Conservation (phyloP, 768 basidiomycete species). For the Xerocomellus dryophilus region DNA sequence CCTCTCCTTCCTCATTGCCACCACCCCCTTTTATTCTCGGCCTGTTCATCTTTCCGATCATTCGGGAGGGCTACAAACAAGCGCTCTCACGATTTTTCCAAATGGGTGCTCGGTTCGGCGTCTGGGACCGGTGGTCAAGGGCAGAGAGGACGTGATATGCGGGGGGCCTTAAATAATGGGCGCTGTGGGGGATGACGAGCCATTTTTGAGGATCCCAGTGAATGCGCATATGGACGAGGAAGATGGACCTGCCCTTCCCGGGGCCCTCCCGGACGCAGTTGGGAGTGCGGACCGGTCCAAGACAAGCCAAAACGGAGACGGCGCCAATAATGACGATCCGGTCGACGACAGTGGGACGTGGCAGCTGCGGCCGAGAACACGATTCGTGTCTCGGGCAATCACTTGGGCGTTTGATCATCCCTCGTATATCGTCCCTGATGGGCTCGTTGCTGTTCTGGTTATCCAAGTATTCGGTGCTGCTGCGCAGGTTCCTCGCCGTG, state of each 20-base stretch:
- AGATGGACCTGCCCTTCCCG: conserved; percentile 10
- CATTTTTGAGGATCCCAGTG: no score
- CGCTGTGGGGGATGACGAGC: no score
- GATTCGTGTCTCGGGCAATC: conserved; percentile 55
- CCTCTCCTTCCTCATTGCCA: no score
- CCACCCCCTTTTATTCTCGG: no score
- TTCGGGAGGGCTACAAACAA: no score
- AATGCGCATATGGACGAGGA: conserved; percentile 36
- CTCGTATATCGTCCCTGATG: conserved; percentile 64
- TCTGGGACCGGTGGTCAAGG: no score
- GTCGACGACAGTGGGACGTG: conserved; percentile 25
- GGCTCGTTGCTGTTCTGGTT: conserved; percentile 58
- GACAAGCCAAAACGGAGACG: conserved; percentile 13
- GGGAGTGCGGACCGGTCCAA: conserved; percentile 8
- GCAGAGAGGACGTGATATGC: no score
- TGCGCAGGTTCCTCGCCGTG: conserved; percentile 25
- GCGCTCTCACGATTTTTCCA: no score
- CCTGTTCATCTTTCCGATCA: no score
- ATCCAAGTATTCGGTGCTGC: no score
- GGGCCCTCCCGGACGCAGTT: conserved; percentile 14
- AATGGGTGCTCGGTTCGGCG: conserved; percentile 19
- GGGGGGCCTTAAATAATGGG: no score
- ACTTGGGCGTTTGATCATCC: conserved; percentile 58
- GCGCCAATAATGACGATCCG: conserved; percentile 6
- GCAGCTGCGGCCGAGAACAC: conserved; percentile 57